Evolutionary conservation across 2,329 filamentous ascomycete genomes (phyloP), one percentile per base, ranked within the genome.

Genomic region (Colletotrichum sp.): DNA sequence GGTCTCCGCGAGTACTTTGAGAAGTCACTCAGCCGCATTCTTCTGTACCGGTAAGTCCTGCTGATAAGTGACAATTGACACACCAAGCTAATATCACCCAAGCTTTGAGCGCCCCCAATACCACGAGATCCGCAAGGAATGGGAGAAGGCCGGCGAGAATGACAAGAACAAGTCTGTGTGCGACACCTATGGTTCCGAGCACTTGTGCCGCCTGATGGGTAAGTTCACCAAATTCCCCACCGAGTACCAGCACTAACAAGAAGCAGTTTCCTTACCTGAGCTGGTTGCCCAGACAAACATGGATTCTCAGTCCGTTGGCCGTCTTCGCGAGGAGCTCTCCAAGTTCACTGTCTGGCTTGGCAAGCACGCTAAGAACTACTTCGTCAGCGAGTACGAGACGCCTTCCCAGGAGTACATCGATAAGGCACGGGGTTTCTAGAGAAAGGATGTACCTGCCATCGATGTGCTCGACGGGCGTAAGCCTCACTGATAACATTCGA

Each of bases 201-300:
- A 99, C 84, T 88, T 99, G 57, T 92, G 95, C 78, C 94, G 97
- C 75, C 90, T 99, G 24, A 93, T 99, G 55, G 95, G 96, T 98
- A 91, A 79, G 91, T 85, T 36, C 14, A 18, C 48, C 6, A 18
- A 71, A 77, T 66, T 60, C 3, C 16, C 18, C 24, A 24, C 21
- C 4, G 12, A 55, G 48, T 48, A 30, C 52, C 30, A 72, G 8
- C 79, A 36, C 74, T 76, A 60, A 76, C 16, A n/a, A n/a, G 57
- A 60, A 52, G 43, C 13, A 98, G 96, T 98, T 5, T 94, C 94
- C 2, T 92, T 99, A 80, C 96, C 97, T 1, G 97, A 99, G 83
- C 92, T 99, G 55, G 93, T 99, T 77, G 96, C 96, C 6, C 97
- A 99, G 84, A 99, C 97, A 68, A 99, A 99, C 86, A 98, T 99